phyloP scores from a whole-genome alignment of 208 protist species.

The Leishmania turanica region DNA sequence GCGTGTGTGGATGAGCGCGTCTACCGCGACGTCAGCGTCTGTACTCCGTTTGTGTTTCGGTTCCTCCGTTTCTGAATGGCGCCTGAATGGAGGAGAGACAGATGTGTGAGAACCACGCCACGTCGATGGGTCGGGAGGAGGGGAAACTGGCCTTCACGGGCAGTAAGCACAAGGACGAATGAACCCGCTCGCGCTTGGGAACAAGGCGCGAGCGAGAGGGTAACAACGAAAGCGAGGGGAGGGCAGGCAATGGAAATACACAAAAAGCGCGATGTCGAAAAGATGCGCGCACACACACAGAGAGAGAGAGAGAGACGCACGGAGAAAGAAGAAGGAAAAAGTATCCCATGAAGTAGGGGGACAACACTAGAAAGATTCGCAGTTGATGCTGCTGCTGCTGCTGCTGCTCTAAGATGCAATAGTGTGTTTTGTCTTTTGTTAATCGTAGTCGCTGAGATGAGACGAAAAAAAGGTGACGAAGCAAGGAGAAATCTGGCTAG shows the following conservation, averaged over 20 bases:
- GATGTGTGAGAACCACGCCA: background rate
- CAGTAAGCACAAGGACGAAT: background rate
- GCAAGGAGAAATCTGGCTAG: background rate
- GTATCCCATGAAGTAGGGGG: background rate
- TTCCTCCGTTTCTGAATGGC: background rate
- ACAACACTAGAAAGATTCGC: background rate
- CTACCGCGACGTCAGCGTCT: background rate
- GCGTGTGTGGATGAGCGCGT: background rate
- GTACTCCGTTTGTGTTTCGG: background rate
- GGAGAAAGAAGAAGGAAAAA: constrained; percentile 6
- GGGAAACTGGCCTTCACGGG: background rate
- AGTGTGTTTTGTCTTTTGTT: background rate
- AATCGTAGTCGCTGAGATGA: background rate
- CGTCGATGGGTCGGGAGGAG: background rate
- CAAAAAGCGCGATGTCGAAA: background rate
- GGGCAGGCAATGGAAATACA: background rate
- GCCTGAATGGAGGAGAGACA: background rate
- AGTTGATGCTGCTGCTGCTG: background rate
- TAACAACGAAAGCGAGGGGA: background rate
- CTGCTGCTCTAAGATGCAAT: background rate
- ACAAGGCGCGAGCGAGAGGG: background rate
- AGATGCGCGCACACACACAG: background rate
- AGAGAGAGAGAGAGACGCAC: background rate
- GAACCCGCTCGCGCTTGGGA: background rate
- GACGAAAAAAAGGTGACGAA: background rate